Percentiles rank a stretch among this genome's conserved stretches.
Conservation (phyloP, 2,329 filamentous ascomycete genomes). For the Stachybotrys echinatus region DNA sequence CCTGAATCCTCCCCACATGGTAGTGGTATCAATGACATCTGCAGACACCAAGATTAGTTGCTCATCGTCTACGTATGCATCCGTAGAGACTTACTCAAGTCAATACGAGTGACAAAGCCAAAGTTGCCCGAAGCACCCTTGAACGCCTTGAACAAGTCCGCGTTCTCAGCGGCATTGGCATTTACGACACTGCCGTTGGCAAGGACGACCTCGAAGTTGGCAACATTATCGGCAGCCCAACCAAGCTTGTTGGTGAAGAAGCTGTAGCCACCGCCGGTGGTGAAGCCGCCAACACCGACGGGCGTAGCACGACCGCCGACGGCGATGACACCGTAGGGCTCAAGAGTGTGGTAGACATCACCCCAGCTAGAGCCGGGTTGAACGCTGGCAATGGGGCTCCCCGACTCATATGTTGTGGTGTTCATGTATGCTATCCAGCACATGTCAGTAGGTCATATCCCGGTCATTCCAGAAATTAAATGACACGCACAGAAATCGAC, state of each 20-base stretch:
- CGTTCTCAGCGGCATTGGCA: not conserved
- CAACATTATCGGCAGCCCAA: not conserved
- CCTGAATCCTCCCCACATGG: not conserved
- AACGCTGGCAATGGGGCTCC: slow-evolving; percentile 19
- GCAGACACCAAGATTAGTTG: not conserved
- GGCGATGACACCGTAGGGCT: slow-evolving; percentile 28
- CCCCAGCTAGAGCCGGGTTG: slow-evolving; percentile 36
- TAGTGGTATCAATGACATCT: not conserved
- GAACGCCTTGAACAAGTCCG: not conserved
- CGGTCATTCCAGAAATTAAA: not conserved
- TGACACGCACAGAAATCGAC: slow-evolving; percentile 4
- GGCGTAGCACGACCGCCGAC: slow-evolving; percentile 35
- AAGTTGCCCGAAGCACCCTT: not conserved
- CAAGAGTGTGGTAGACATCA: slow-evolving; percentile 14
- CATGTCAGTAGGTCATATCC: not conserved
- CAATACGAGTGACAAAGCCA: not conserved
- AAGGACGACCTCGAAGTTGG: not conserved
- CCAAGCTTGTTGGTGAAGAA: slow-evolving; percentile 2
- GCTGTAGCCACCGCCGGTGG: slow-evolving; percentile 17
- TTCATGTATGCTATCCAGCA: slow-evolving; percentile 12
- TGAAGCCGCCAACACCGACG: slow-evolving; percentile 22
- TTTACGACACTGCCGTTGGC: not conserved
- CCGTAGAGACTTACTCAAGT: not conserved
- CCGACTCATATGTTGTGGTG: slow-evolving; percentile 16
- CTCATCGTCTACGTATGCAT: too few species aligned